Conservation (phyloP, 2,329 filamentous ascomycete species). For the Fusarium sp. region DNA sequence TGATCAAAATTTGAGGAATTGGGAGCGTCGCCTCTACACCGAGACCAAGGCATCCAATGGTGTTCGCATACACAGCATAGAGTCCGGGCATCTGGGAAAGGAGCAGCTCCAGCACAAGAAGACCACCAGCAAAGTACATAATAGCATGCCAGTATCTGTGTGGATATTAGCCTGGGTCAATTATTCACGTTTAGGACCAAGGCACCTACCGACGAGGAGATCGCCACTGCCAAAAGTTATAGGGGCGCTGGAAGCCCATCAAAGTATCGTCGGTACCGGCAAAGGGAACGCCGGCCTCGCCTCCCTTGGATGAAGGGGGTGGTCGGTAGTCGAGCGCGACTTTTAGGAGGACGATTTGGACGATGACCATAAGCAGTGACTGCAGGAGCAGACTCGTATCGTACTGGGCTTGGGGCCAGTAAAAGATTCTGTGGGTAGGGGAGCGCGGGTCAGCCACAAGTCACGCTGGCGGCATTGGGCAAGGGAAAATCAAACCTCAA, state of each 20-base stretch:
- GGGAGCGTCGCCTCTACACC: constrained; percentile 84
- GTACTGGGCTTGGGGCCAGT: constrained; percentile 74
- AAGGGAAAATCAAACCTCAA: constrained; percentile 61
- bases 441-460: constrained; percentile 35
- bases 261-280: constrained; percentile 58
- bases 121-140: constrained; percentile 70
- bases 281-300: constrained; percentile 72
- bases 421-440: constrained; percentile 67
- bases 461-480: constrained; percentile 1
- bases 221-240: constrained; percentile 86
- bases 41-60: constrained; percentile 80
- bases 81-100: constrained; percentile 66
- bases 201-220: constrained; percentile 70
- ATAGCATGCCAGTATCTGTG: constrained; percentile 81
- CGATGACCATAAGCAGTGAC: constrained; percentile 71
- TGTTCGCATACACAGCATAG: constrained; percentile 72
- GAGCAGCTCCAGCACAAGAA: constrained; percentile 74
- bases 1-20: constrained; percentile 80
- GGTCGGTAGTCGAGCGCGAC: constrained; percentile 76
- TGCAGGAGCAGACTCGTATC: constrained; percentile 72
- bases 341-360: constrained; percentile 73
- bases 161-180: constrained; percentile 17
- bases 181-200: background rate
- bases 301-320: constrained; percentile 67
- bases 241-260: constrained; percentile 67